Percentiles rank a stretch among this genome's conserved stretches.
These are phyloP conservation scores for Colletotrichum sp. DNA, from an alignment of 2,329 filamentous ascomycete genomes.

Conservation along the genomic window DNA sequence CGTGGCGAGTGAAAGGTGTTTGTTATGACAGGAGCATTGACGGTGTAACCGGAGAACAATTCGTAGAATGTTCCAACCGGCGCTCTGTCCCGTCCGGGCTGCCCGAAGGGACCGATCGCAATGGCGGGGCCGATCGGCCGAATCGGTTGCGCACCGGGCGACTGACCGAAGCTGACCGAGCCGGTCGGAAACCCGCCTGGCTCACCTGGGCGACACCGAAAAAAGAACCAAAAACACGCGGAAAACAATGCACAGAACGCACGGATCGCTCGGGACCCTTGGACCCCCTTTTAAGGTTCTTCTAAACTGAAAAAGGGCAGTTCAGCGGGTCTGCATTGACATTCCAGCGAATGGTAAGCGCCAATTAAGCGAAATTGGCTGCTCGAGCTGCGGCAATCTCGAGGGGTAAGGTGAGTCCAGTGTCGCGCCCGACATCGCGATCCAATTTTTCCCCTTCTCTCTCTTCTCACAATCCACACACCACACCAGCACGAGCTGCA, in stretches of 20 bases:
- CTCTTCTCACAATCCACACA: conserved; percentile 4
- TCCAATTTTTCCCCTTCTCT: neutral
- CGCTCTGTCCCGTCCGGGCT: neutral
- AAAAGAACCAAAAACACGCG: no score
- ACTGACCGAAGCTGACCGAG: neutral
- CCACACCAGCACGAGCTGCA: conserved; percentile 1
- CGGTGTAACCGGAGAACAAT: neutral
- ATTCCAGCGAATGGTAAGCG: neutral
- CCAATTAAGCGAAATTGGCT: conserved; percentile 9
- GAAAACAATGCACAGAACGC: neutral
- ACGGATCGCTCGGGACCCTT: neutral
- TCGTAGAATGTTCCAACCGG: neutral
- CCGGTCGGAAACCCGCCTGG: neutral
- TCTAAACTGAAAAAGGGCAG: neutral
- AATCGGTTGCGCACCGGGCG: neutral
- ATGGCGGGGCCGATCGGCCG: neutral
- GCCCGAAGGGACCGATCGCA: neutral
- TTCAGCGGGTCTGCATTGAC: conserved; percentile 6
- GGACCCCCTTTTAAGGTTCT: conserved; percentile 4
- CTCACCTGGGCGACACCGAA: neutral
- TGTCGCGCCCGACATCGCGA: neutral
- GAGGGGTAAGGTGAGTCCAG: neutral
- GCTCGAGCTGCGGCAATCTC: neutral
- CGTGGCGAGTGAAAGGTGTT: neutral
- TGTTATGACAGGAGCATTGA: neutral